phyloP scores from a whole-genome alignment of 2,329 filamentous ascomycete genomes.

The Trichoderma sp. region DNA sequence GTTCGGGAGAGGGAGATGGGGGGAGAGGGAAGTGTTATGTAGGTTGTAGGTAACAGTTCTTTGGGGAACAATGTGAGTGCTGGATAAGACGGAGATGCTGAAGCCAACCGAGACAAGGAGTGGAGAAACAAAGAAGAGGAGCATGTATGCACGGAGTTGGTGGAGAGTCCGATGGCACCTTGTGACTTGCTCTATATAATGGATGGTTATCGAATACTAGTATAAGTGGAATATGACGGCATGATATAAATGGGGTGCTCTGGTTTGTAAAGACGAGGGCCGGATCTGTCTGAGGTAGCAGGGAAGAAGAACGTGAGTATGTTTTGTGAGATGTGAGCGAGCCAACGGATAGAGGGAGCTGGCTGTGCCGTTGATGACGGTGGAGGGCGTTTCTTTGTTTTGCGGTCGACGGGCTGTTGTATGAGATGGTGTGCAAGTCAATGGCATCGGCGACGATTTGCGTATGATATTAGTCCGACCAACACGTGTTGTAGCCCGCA shows the following conservation, averaged over 20 bases:
- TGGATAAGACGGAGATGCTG: neutral
- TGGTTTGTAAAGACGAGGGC: neutral
- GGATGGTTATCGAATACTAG: neutral
- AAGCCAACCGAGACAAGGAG: neutral
- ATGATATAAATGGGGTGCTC: neutral
- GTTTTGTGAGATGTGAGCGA: neutral
- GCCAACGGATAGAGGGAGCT: neutral
- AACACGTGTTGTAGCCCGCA: neutral
- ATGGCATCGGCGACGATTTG: neutral
- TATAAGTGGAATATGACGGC: neutral
- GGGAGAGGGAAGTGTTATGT: neutral
- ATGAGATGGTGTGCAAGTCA: neutral
- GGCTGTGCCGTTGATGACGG: neutral
- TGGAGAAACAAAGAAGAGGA: neutral
- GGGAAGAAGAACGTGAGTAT: neutral
- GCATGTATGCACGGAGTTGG: neutral
- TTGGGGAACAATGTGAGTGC: neutral
- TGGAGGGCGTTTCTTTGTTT: neutral
- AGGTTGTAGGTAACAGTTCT: neutral
- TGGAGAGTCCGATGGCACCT: constrained; percentile 3
- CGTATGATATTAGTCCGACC: neutral
- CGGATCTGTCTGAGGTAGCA: neutral
- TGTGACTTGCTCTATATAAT: neutral
- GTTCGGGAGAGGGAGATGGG: neutral
- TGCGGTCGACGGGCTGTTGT: neutral